Evolutionary conservation across 139 green algal genomes (phyloP).

Genomic region (Closterium sp.): DNA sequence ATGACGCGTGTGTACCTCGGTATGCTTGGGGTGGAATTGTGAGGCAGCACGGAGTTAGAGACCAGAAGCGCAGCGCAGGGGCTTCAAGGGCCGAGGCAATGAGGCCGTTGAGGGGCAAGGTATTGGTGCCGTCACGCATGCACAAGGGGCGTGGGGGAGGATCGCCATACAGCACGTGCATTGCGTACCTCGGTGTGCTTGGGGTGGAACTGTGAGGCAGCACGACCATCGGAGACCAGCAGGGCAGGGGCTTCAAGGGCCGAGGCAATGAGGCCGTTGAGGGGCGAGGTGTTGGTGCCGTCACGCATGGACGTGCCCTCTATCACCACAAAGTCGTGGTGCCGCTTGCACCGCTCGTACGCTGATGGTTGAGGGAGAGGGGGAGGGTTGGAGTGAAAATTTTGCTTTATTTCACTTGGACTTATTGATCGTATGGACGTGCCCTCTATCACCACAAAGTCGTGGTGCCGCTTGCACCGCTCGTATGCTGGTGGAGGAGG

Average conservation of each 20-base stretch:
- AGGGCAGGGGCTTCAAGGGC: constrained; percentile 30
- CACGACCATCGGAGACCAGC: constrained; percentile 21
- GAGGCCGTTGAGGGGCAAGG: constrained; percentile 15
- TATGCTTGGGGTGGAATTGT: background rate
- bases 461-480: constrained; percentile 33
- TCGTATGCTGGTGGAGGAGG: constrained; percentile 31
- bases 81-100: constrained; percentile 20
- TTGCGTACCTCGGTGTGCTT: background rate
- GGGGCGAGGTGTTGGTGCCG: constrained; percentile 18
- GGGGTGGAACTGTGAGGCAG: constrained; percentile 2
- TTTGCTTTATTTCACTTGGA: no score
- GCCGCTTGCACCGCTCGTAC: constrained; percentile 41
- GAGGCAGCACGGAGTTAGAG: background rate
- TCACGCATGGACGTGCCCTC: no score
- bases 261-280: constrained; percentile 32
- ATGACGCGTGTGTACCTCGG: background rate
- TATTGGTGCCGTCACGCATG: constrained; percentile 32
- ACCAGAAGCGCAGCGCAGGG: background rate
- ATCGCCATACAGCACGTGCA: no score
- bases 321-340: no score
- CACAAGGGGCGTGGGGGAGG: no score
- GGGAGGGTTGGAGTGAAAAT: no score
- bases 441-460: constrained; percentile 48
- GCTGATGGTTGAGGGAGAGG: background rate
- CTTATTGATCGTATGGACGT: background rate